Base-by-base conservation (phyloP, 345 rosid genomes). In the Iberis pinnata region DNA sequence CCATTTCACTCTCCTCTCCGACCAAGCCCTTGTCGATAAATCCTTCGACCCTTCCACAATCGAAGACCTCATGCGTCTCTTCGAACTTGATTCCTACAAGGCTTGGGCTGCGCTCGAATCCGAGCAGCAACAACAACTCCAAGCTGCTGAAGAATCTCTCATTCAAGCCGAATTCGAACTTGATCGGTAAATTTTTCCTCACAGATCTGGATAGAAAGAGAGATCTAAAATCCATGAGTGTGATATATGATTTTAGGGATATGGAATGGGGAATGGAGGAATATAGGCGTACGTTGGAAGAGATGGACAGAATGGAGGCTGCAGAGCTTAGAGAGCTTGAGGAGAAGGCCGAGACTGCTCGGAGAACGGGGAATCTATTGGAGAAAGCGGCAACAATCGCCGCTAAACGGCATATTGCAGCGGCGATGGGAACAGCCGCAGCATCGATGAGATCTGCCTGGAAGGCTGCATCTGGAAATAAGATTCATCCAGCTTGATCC, bases 401-500 rank as follows among this genome's bases (percentile, higher is more conserved):
- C 1, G 79, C 95, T 12, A 86, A 75, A 29, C 74, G 58, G 56
- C 88, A 83, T 54, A 66, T 89, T 6, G 93, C 85, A 60, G 86
- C 95, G 19, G 90, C 94, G 6, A 40, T 78, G 65, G 79, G 73
- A 51, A 74, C 95, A 35, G 97, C 97, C 8, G 68, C 95, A 4
- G 88, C 86, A 49, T 68, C 97, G 4, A 80, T 89, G 93, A 83
- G 77, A 66, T 58, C 94, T 7, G 93, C 95, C 18, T 74, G 76
- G 72, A 89, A 76, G 62, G 78, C 80, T 18, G 58, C 86, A 20
- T 69, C 83, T 4, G 49, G 84, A 8, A 72, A 58, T 11, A 83
- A 84, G 67, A 78, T 89, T 67, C 95, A 89, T 76, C 97, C 97
- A 29, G 75, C 85, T 53, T 81, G 68, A 76, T 68, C n/a, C n/a